Evolutionary conservation across 768 basidiomycete species (phyloP), one percentile per base, ranked within the genome.

Genomic region (Cantharellus anzutake): DNA sequence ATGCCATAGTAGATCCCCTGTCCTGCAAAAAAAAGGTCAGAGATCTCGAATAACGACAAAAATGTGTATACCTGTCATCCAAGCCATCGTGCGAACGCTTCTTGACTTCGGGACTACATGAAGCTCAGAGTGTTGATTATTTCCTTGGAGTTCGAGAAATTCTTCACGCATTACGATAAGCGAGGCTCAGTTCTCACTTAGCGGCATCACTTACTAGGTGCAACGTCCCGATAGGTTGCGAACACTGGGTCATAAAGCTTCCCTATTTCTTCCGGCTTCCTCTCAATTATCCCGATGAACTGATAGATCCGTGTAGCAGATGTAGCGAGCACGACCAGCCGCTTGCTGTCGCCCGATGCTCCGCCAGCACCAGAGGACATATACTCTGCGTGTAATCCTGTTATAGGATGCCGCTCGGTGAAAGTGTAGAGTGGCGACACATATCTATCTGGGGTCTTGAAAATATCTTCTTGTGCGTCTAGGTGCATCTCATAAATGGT

Each of bases 251-350:
- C 77, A 67, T 93, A 91, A 55, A 87, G 66, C 3, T 75, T 64
- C 20, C 83, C 80, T 20, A 76, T 78, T 7, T 93, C 93, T 41
- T 90, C 89, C 16, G 79, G 73, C 61, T 79, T 78, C 56, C 77
- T 76, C 61, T 84, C 82, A 5, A 80, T 74, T 39, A 72, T 63
- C 2, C 92, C 91, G 53, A 80, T 75, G 63, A 94, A 89, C 67
- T 97, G 91, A 68, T 96, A 94, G 67, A 97, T 85, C 62, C 92
- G 79, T 4, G 85, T 83, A 5, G 81, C 78, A 2, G 96, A 97
- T 0, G 90, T 91, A 4, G 80, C 82, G 20, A 98, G 73, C 16
- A 96, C 80, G 20, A 93, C 73, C 2, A 68, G 70, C 40, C 61
- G 72, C 0, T 57, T 57, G 11, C 52, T 29, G 34, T 7, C 7